Conservation (phyloP, 805 yeast genomes). For the Hanseniaspora nectarophila region DNA sequence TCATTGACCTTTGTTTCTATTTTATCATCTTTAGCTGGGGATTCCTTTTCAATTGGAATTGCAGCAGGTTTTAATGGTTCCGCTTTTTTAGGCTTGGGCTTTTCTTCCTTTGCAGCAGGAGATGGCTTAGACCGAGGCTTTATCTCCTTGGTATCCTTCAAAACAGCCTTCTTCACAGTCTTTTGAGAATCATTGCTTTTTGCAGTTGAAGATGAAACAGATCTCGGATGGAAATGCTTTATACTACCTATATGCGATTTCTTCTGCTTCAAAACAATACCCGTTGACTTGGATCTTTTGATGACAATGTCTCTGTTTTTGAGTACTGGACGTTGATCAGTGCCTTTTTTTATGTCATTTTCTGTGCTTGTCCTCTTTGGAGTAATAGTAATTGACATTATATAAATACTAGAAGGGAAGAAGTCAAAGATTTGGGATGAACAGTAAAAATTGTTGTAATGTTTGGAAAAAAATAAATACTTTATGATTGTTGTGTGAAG, state of each 20-base stretch:
- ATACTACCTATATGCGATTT: not conserved
- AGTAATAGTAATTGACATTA: not conserved
- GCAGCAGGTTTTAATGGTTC: not conserved
- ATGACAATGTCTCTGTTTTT: conserved; percentile 7
- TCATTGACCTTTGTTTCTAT: not conserved
- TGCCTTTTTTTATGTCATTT: not conserved
- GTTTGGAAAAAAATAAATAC: not conserved
- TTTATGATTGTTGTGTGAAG: too few species aligned
- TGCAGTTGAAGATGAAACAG: not conserved
- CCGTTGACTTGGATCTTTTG: conserved; percentile 13
- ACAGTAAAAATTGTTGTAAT: not conserved
- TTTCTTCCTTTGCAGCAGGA: not conserved
- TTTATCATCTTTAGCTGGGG: not conserved
- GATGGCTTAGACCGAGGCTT: not conserved
- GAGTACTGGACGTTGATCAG: not conserved
- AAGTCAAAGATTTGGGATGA: too few species aligned
- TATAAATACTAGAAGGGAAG: not conserved
- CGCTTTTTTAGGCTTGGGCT: not conserved
- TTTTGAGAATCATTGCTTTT: not conserved
- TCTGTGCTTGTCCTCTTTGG: not conserved
- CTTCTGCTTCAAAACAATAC: conserved; percentile 11
- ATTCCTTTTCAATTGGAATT: not conserved
- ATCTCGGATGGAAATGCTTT: conserved; percentile 10
- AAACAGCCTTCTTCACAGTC: not conserved
- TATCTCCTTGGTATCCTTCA: not conserved